Percentiles rank a stretch among this genome's conserved stretches.
Evolutionary conservation across 2,329 filamentous ascomycete species (phyloP).

Genomic region (Pseudomassariella vexata): DNA sequence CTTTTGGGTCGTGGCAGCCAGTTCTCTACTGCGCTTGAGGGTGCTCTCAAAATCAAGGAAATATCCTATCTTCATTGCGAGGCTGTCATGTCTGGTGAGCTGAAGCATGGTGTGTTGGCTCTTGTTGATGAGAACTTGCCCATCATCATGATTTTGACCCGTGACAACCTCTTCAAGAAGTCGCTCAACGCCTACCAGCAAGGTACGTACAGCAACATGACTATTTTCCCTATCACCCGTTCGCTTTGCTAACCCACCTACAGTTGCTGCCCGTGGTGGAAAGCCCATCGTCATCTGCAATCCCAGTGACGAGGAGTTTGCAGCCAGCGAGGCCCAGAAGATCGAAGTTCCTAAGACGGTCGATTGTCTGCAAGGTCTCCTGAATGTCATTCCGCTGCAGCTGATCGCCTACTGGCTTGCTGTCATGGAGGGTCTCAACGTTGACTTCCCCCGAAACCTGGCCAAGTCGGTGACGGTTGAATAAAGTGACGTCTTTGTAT

Average conservation of each 20-base stretch:
- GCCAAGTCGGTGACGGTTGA: slow-evolving; percentile 99
- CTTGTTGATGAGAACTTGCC: slow-evolving; percentile 97
- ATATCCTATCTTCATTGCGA: slow-evolving; percentile 99
- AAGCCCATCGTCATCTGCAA: slow-evolving; percentile 99
- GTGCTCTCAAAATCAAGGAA: slow-evolving; percentile 99
- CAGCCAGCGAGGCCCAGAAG: slow-evolving; percentile 81
- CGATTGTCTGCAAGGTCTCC: slow-evolving; percentile 89
- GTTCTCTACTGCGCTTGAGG: slow-evolving; percentile 94
- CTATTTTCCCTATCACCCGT: no score
- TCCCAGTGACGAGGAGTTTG: slow-evolving; percentile 81
- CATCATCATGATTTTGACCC: slow-evolving; percentile 99
- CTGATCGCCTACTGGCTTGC: slow-evolving; percentile 99
- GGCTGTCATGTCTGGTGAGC: slow-evolving; percentile 98
- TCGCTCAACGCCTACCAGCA: slow-evolving; percentile 99
- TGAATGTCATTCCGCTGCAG: slow-evolving; percentile 97
- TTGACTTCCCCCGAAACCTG: slow-evolving; percentile 97
- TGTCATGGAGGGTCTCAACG: slow-evolving; percentile 90
- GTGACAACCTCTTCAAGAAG: slow-evolving; percentile 94
- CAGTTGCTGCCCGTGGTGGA: slow-evolving; percentile 90
- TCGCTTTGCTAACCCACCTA: slow-evolving; percentile 15
- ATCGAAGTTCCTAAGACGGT: slow-evolving; percentile 97
- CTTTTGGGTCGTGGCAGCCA: slow-evolving; percentile 92
- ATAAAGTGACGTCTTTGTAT: slow-evolving; percentile 44
- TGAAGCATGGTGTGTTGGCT: slow-evolving; percentile 97
- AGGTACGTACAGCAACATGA: no score